Conservation (phyloP, 1,284 basidiomycete genomes). For the Heterobasidion occidentale region DNA sequence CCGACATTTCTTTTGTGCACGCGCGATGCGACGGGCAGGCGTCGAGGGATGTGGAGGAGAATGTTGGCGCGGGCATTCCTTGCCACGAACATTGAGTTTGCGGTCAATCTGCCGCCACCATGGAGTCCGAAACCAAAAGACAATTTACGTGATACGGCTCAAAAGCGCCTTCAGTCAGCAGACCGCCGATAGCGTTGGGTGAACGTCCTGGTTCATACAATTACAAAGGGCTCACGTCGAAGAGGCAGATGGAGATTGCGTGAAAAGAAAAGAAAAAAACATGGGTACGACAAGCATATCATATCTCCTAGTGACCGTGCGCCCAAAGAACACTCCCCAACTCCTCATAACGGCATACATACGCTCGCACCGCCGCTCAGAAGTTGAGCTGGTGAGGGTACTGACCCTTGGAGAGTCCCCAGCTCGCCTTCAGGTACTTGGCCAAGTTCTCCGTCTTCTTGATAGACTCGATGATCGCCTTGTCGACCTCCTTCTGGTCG, state of each 20-base stretch:
- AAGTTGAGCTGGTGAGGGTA: constrained; percentile 86
- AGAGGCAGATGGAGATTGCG: constrained; percentile 9
- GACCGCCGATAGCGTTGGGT: background rate
- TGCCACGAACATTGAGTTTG: background rate
- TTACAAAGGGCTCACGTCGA: background rate
- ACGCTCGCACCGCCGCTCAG: constrained; percentile 30
- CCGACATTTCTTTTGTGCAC: constrained; percentile 23
- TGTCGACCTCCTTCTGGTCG: constrained; percentile 93
- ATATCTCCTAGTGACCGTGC: constrained; percentile 13
- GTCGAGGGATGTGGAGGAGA: background rate
- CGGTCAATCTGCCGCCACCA: background rate
- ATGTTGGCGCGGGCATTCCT: background rate
- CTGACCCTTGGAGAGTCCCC: constrained; percentile 93
- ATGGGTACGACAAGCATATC: constrained; percentile 14
- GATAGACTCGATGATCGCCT: constrained; percentile 76
- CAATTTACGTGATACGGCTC: background rate
- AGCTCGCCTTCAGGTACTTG: constrained; percentile 93
- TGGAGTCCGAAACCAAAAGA: background rate
- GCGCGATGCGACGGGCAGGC: background rate
- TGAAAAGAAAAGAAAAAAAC: constrained; percentile 8
- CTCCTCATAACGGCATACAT: constrained; percentile 9
- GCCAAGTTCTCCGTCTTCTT: constrained; percentile 90
- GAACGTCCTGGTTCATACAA: background rate
- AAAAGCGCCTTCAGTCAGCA: background rate
- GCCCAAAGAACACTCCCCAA: constrained; percentile 5